Conservation (phyloP, 1,139 yeast species). For the Geotrichum fermentans region DNA sequence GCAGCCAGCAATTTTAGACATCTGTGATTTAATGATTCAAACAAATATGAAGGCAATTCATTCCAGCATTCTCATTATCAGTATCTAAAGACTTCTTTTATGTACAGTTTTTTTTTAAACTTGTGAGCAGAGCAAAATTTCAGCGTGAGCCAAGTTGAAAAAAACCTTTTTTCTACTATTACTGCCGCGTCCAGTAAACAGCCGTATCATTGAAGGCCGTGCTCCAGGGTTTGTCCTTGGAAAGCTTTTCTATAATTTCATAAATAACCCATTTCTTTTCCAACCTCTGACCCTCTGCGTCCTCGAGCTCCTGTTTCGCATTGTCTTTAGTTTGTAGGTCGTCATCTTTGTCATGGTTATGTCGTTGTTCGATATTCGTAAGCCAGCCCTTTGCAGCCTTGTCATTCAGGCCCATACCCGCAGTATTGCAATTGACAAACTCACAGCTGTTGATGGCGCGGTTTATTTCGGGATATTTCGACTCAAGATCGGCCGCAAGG, state of each 20-base stretch:
- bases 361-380: not conserved
- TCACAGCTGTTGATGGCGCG: constrained; percentile 12
- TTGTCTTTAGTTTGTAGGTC: not conserved
- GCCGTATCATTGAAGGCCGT: constrained; percentile 38
- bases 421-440: not conserved
- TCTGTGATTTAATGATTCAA: no score
- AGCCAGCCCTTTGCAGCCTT: constrained; percentile 8
- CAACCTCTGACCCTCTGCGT: not conserved
- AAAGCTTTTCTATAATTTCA: constrained; percentile 25
- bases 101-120: no score
- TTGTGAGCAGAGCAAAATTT: no score
- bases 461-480: constrained; percentile 25
- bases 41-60: no score
- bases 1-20: no score
- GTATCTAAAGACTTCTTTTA: no score
- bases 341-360: not conserved
- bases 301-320: not conserved
- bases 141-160: no score
- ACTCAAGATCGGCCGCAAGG: constrained; percentile 22
- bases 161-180: no score
- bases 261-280: constrained; percentile 19
- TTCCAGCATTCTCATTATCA: no score
- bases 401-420: not conserved
- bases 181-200: constrained; percentile 25
- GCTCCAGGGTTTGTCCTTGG: constrained; percentile 33